phyloP scores from a whole-genome alignment of 2,329 filamentous ascomycete genomes.

The Stagonosporopsis vannaccii region DNA sequence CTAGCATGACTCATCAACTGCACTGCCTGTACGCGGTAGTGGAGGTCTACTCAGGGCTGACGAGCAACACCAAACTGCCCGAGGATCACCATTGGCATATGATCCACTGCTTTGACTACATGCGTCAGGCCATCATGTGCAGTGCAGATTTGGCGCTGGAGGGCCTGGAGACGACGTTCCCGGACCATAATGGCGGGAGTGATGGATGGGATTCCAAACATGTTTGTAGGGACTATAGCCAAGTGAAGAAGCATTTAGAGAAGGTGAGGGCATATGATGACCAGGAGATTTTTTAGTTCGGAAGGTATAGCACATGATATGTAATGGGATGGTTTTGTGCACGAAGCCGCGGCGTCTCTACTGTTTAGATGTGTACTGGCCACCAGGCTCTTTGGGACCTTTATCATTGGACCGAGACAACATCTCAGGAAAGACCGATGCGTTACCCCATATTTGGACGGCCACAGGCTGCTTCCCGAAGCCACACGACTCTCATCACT shows the following conservation, averaged over 20 bases:
- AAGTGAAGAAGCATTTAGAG: conserved; percentile 30
- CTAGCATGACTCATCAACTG: conserved; percentile 45
- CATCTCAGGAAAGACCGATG: too few relatives aligned
- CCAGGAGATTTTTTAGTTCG: conserved; percentile 38
- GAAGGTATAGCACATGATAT: not conserved
- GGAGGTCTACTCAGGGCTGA: conserved; percentile 41
- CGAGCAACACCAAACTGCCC: conserved; percentile 31
- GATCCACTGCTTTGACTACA: conserved; percentile 49
- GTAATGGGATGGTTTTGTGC: not conserved
- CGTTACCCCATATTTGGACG: too few relatives aligned
- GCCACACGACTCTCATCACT: not conserved
- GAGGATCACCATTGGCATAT: conserved; percentile 49
- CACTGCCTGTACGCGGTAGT: conserved; percentile 46
- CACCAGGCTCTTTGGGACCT: too few relatives aligned
- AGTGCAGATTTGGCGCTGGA: conserved; percentile 42
- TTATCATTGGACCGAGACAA: too few relatives aligned
- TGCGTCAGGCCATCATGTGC: conserved; percentile 47
- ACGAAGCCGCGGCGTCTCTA: not conserved
- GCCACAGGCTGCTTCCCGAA: too few relatives aligned
- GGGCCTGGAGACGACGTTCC: conserved; percentile 45
- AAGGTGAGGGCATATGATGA: conserved; percentile 45
- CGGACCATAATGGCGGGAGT: conserved; percentile 46
- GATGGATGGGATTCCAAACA: conserved; percentile 49
- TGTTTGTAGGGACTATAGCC: conserved; percentile 30
- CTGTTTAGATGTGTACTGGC: too few relatives aligned